These are phyloP conservation scores for Coprinopsis cinerea DNA, from an alignment of 768 basidiomycete genomes.

Conservation along the genomic window DNA sequence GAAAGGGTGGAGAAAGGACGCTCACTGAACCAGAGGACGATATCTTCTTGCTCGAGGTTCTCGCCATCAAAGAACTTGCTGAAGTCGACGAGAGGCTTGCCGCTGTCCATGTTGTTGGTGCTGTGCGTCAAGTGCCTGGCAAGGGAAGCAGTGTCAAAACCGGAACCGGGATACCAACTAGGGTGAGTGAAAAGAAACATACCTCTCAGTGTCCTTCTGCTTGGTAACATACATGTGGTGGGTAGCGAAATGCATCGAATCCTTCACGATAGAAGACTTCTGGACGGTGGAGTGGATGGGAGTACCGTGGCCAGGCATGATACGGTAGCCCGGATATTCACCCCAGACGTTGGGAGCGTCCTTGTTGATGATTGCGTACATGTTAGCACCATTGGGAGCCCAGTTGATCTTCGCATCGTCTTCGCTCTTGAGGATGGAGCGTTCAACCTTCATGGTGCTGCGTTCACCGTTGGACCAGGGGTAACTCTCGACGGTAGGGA, in stretches of 20 bases:
- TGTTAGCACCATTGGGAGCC: constrained; percentile 2
- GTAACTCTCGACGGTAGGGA: not conserved
- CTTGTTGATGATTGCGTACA: constrained; percentile 1
- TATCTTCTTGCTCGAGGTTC: constrained; percentile 7
- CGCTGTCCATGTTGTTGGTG: constrained; percentile 4
- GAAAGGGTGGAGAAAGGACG: not conserved
- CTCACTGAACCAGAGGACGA: constrained; percentile 5
- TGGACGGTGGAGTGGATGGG: constrained; percentile 3
- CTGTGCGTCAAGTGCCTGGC: constrained; percentile 1
- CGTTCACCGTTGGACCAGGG: not conserved
- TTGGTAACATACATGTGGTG: constrained; percentile 5
- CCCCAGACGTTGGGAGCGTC: constrained; percentile 5
- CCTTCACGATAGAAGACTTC: constrained; percentile 1
- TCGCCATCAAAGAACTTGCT: constrained; percentile 4
- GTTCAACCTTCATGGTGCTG: constrained; percentile 3
- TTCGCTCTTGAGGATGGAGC: constrained; percentile 1
- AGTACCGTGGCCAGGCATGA: constrained; percentile 1
- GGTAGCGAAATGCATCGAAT: not conserved
- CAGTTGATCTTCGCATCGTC: constrained; percentile 7
- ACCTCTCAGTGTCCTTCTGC: constrained; percentile 3
- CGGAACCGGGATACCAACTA: not conserved
- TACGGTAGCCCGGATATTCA: constrained; percentile 5
- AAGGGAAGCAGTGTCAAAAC: not conserved
- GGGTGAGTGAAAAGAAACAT: not conserved
- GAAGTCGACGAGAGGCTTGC: constrained; percentile 1